phyloP scores from a whole-genome alignment of 2,329 filamentous ascomycete genomes.

The Phialocephala subalpina region DNA sequence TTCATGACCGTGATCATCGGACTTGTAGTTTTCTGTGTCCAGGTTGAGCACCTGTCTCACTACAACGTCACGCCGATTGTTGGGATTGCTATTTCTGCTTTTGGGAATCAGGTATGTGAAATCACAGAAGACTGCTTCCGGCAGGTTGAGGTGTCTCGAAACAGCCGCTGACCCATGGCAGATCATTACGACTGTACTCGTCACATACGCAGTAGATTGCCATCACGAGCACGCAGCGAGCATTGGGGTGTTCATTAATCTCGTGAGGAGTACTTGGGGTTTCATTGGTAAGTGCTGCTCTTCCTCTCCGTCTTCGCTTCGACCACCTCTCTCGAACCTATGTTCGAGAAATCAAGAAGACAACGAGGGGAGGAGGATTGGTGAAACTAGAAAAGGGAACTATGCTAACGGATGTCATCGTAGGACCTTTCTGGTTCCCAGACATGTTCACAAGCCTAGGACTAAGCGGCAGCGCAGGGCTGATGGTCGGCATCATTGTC shows the following conservation, averaged over 20 bases:
- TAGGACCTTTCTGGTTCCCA: constrained; percentile 43
- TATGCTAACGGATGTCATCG: background rate
- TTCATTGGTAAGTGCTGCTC: constrained; percentile 50
- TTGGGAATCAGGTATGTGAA: too few relatives aligned
- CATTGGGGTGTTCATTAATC: constrained; percentile 66
- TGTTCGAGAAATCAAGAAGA: too few relatives aligned
- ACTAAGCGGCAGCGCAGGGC: constrained; percentile 43
- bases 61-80: constrained; percentile 66
- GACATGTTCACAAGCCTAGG: constrained; percentile 47
- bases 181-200: constrained; percentile 62
- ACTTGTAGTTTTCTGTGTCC: constrained; percentile 61
- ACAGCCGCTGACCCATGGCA: too few relatives aligned
- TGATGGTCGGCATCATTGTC: constrained; percentile 48
- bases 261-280: constrained; percentile 62
- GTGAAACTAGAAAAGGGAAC: too few relatives aligned
- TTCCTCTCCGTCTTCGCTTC: too few relatives aligned
- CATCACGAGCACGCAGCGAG: constrained; percentile 59
- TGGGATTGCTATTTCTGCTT: constrained; percentile 58
- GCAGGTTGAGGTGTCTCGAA: too few relatives aligned
- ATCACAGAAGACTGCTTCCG: too few relatives aligned
- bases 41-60: constrained; percentile 52
- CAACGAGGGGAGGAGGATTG: too few relatives aligned
- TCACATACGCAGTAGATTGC: constrained; percentile 61
- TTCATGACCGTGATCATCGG: constrained; percentile 59
- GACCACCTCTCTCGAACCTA: too few relatives aligned